phyloP scores from a whole-genome alignment of 805 yeast genomes.

The Candida nitratophila region DNA sequence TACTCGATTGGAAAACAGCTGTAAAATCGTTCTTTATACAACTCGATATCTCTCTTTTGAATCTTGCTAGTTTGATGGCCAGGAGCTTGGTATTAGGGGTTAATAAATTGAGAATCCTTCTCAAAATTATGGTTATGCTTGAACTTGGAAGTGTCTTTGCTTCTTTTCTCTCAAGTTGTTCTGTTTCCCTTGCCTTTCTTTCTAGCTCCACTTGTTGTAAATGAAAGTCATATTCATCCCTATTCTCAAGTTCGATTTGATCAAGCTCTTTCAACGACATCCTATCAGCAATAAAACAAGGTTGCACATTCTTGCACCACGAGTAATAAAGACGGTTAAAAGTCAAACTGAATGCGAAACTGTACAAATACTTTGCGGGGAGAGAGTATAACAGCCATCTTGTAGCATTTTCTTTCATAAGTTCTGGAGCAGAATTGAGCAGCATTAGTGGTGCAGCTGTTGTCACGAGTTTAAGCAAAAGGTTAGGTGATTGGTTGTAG shows the following conservation, averaged over 20 bases:
- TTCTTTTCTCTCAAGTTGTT: conserved; percentile 2
- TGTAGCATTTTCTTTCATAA: conserved; percentile 4
- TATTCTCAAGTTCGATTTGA: conserved; percentile 25
- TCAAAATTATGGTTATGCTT: no score
- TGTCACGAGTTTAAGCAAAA: neutral
- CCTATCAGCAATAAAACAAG: conserved; percentile 28
- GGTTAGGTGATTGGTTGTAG: neutral
- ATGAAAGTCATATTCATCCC: neutral
- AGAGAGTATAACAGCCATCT: conserved; percentile 11
- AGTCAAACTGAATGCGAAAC: conserved; percentile 15
- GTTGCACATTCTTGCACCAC: conserved; percentile 25
- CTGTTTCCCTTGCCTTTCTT: conserved; percentile 13
- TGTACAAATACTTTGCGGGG: conserved; percentile 14
- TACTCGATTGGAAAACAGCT: conserved; percentile 13
- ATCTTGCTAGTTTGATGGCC: conserved; percentile 5
- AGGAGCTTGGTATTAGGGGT: neutral
- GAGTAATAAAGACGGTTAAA: conserved; percentile 29
- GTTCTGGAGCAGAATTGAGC: neutral
- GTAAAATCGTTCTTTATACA: conserved; percentile 24
- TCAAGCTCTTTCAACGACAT: conserved; percentile 23
- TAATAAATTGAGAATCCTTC: neutral
- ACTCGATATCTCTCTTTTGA: conserved; percentile 20
- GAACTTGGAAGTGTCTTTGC: neutral
- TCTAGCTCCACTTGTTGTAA: neutral
- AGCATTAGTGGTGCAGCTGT: neutral